Evolutionary conservation across 495 filamentous ascomycete genomes (phyloP).

Genomic region (Xylaria flabelliformis): DNA sequence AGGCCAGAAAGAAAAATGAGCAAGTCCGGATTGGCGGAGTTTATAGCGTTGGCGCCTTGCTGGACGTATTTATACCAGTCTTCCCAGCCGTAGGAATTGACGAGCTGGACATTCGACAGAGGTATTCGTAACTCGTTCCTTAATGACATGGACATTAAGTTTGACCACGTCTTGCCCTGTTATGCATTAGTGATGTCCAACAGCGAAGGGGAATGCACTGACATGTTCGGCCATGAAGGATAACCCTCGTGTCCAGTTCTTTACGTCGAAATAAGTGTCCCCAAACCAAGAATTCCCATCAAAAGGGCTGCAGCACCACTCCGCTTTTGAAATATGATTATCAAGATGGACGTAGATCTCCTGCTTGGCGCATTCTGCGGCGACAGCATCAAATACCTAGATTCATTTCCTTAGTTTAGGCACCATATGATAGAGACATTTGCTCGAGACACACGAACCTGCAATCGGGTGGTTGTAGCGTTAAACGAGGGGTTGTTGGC

Average conservation of each 20-base stretch:
- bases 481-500: constrained; percentile 56
- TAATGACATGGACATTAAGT: constrained; percentile 57
- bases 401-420: constrained; percentile 5
- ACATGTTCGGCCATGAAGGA: constrained; percentile 61
- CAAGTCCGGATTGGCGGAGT: constrained; percentile 56
- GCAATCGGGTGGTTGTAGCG: constrained; percentile 50
- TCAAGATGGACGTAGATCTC: constrained; percentile 63
- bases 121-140: constrained; percentile 61
- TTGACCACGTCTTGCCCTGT: constrained; percentile 53
- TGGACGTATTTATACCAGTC: constrained; percentile 57
- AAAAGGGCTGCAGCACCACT: constrained; percentile 60
- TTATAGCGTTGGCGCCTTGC: constrained; percentile 52
- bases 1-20: constrained; percentile 66
- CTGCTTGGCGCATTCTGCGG: constrained; percentile 53
- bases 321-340: constrained; percentile 64
- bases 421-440: not conserved
- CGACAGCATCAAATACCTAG: constrained; percentile 58
- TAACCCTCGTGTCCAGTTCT: constrained; percentile 60
- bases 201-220: constrained; percentile 21
- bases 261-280: constrained; percentile 58
- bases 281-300: constrained; percentile 68
- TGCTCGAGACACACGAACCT: constrained; percentile 36
- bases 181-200: constrained; percentile 21
- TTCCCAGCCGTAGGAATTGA: constrained; percentile 56
- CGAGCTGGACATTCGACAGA: constrained; percentile 34